phyloP scores from a whole-genome alignment of 2,329 filamentous ascomycete species.

The Pseudogymnoascus sp. region DNA sequence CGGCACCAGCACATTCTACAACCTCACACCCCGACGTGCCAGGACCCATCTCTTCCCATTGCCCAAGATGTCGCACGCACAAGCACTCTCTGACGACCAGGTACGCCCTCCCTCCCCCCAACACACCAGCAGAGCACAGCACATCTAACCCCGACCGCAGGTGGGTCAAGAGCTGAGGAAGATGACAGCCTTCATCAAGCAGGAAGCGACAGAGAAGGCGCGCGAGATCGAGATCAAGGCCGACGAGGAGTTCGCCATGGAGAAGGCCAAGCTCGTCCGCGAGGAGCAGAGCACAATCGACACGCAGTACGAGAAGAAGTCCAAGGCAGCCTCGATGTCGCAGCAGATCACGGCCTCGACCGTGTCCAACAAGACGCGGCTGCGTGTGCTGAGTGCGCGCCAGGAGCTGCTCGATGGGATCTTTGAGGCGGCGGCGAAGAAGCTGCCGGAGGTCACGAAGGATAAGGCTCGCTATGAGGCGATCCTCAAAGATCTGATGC shows the following conservation, averaged over 20 bases:
- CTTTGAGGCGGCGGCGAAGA: constrained; percentile 71
- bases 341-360: constrained; percentile 98
- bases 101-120: constrained; percentile 40
- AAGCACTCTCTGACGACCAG: constrained; percentile 97
- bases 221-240: constrained; percentile 97
- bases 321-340: constrained; percentile 96
- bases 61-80: constrained; percentile 77
- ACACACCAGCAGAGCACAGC: constrained; percentile 13
- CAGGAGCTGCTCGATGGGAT: constrained; percentile 87
- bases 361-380: constrained; percentile 88
- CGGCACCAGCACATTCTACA: constrained; percentile 3
- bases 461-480: constrained; percentile 68
- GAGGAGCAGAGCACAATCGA: constrained; percentile 93
- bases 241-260: constrained; percentile 97
- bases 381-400: constrained; percentile 77
- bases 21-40: constrained; percentile 8
- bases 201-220: constrained; percentile 94
- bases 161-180: constrained; percentile 98
- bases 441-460: constrained; percentile 58
- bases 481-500: constrained; percentile 69
- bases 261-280: constrained; percentile 97
- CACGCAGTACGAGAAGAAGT: constrained; percentile 91
- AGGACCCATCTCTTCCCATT: constrained; percentile 19
- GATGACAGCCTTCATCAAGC: constrained; percentile 99
- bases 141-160: constrained; percentile 39